A percentile compares a stretch with the other conserved stretches of the same genome.
Conservation (phyloP, 2,329 filamentous ascomycete species). For the Chrysoporthe cubensis region DNA sequence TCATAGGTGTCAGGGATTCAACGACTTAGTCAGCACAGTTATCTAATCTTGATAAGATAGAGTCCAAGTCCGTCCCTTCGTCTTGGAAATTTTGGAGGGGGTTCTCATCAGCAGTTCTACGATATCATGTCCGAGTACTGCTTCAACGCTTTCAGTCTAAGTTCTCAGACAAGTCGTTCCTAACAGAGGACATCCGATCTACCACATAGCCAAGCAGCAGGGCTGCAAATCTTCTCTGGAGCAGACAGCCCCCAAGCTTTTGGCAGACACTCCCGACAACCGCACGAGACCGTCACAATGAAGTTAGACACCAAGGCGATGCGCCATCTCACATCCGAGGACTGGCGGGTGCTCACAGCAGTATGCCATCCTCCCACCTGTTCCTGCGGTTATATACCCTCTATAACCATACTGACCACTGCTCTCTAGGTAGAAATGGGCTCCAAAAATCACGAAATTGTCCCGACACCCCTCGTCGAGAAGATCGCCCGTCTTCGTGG, state of each 20-base stretch:
- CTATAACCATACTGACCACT: slow-evolving; percentile 38
- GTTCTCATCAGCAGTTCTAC: not conserved
- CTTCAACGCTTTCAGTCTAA: not conserved
- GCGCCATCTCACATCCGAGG: slow-evolving; percentile 88
- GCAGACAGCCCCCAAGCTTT: not conserved
- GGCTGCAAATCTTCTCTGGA: not conserved
- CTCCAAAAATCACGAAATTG: slow-evolving; percentile 95
- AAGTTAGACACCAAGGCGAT: slow-evolving; percentile 93
- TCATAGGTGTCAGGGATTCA: slow-evolving; percentile 16
- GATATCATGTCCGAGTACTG: not conserved
- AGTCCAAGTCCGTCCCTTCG: slow-evolving; percentile 13
- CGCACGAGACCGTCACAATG: slow-evolving; percentile 58
- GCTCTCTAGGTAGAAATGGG: slow-evolving; percentile 76
- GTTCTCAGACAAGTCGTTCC: not conserved
- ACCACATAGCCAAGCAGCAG: not conserved
- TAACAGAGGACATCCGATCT: not conserved
- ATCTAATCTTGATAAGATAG: slow-evolving; percentile 30
- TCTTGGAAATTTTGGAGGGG: slow-evolving; percentile 26
- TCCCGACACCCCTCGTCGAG: slow-evolving; percentile 86
- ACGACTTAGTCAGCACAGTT: slow-evolving; percentile 15
- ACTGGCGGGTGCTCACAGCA: slow-evolving; percentile 93
- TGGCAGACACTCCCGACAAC: not conserved
- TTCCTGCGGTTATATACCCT: slow-evolving; percentile 32
- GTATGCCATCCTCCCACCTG: slow-evolving; percentile 54
- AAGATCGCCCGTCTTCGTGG: slow-evolving; percentile 81